Evolutionary conservation across 108 stramenopile species (phyloP), one percentile per base, ranked within the genome.

Genomic region (Fragilaria crotonensis): DNA sequence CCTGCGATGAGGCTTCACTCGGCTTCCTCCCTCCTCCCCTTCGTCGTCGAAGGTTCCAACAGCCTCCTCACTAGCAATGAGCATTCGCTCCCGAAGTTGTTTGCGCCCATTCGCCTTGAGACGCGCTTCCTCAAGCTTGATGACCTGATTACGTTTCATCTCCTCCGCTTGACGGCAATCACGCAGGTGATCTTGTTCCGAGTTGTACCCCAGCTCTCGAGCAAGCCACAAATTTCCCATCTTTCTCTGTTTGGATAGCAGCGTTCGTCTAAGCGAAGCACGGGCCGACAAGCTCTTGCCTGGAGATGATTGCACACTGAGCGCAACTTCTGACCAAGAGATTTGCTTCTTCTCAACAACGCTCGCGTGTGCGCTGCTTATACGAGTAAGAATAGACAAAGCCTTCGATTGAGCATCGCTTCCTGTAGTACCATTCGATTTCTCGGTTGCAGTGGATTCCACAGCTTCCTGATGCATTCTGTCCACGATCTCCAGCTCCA

Each of bases 221-320:
- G 92, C 92, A 45, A 93, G 65, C 92, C 92, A 93, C 32, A 59
- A 54, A 64, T 93, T 93, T 14, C 92, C 84, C 55, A 70, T 63
- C 33, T 78, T 66, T 1, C 72, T 56, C 54, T 78, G 76, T 62
- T 88, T 83, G 9, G 60, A 59, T 28, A 68, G 59, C 30, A 93
- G 72, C 17, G 68, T 54, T 45, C 76, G 68, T 33, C 74, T 55
- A 23, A 88, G 67, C 5, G 71, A 63, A 30, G 61, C 49, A 29
- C 85, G 71, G 30, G 77, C 62, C 1, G 57, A 41, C 33, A 59
- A 36, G 25, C 52, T 64, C 25, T 49, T 67, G 3, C 52, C 57
- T 2, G 72, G 66, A 18, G 66, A 66, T 11, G 51, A 25, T 28
- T 18, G 18, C 23, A 27, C 3, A 26, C 27, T 52, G n/a, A n/a